phyloP scores from a whole-genome alignment of 345 rosid genomes.

The Eucalyptus microcorys region DNA sequence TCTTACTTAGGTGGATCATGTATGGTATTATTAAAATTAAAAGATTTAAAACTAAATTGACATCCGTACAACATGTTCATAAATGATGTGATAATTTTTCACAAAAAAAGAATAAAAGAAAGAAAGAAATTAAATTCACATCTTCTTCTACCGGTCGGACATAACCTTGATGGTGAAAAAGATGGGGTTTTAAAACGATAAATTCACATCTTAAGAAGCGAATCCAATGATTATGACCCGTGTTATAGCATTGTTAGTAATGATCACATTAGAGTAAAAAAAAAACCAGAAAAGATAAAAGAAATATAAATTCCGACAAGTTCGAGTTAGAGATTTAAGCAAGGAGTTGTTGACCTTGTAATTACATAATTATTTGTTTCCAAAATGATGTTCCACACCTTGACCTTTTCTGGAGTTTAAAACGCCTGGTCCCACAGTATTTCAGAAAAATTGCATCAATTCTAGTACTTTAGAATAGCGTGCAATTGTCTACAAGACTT shows the following conservation, averaged over 20 bases:
- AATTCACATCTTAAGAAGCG: neutral
- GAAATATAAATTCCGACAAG: no score
- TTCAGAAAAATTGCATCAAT: rapidly evolving
- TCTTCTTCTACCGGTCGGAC: neutral
- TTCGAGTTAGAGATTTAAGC: rapidly evolving
- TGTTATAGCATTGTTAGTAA: rapidly evolving
- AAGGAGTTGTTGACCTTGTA: no score
- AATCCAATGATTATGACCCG: neutral
- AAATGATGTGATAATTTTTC: neutral
- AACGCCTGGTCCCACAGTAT: rapidly evolving
- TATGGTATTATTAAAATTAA: no score
- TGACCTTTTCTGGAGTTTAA: no score
- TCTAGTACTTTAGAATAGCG: no score
- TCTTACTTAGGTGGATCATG: rapidly evolving
- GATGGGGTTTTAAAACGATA: neutral
- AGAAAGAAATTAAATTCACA: neutral
- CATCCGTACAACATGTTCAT: rapidly evolving
- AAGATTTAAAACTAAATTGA: rapidly evolving
- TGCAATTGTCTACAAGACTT: rapidly evolving
- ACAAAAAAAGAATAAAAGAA: rapidly evolving
- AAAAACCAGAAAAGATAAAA: no score
- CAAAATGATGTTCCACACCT: no score
- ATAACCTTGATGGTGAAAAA: neutral
- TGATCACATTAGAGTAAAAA: neutral
- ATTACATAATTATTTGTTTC: no score